A percentile compares a stretch with the other conserved stretches of the same genome.
Evolutionary conservation across 202 grass and related monocot genomes (phyloP).

Genomic region (Brachypodium distachyon): DNA sequence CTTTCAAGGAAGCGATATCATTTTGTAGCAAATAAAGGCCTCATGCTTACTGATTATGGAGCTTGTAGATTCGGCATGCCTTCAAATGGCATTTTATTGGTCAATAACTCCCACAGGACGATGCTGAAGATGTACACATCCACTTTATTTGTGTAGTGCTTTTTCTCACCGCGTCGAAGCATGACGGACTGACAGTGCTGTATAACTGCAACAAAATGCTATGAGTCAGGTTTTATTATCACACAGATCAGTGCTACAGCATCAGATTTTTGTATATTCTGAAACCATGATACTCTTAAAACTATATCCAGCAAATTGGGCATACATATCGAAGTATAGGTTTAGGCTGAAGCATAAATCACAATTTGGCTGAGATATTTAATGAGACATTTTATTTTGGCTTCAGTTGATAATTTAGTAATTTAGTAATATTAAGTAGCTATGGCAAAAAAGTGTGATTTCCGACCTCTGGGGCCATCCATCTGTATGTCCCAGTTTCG

Average conservation of each 20-base stretch:
- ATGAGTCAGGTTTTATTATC: conserved; percentile 10
- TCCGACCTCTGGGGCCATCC: conserved; percentile 98
- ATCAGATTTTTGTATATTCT: background rate
- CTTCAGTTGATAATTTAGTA: background rate
- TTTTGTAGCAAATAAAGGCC: background rate
- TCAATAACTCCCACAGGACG: conserved; percentile 92
- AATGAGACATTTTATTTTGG: background rate
- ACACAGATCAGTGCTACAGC: conserved; percentile 3
- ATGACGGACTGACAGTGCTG: conserved; percentile 98
- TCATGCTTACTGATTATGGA: conserved; percentile 73
- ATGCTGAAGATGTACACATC: conserved; percentile 99
- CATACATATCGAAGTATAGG: background rate
- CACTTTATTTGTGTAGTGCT: conserved; percentile 99
- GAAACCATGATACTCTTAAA: background rate
- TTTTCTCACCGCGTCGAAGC: conserved; percentile 89
- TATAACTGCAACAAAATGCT: conserved; percentile 61
- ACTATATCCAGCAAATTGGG: background rate
- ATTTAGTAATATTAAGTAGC: background rate
- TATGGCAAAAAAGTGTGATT: conserved; percentile 20
- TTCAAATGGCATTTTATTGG: conserved; percentile 98
- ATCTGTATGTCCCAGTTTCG: conserved; percentile 95
- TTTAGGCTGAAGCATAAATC: background rate
- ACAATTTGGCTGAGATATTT: background rate
- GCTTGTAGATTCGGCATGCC: conserved; percentile 99
- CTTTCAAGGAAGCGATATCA: background rate